Percentiles rank a stretch among this genome's conserved stretches.
phyloP scores from a whole-genome alignment of 768 basidiomycete species.

The Sporobolomyces roseus region DNA sequence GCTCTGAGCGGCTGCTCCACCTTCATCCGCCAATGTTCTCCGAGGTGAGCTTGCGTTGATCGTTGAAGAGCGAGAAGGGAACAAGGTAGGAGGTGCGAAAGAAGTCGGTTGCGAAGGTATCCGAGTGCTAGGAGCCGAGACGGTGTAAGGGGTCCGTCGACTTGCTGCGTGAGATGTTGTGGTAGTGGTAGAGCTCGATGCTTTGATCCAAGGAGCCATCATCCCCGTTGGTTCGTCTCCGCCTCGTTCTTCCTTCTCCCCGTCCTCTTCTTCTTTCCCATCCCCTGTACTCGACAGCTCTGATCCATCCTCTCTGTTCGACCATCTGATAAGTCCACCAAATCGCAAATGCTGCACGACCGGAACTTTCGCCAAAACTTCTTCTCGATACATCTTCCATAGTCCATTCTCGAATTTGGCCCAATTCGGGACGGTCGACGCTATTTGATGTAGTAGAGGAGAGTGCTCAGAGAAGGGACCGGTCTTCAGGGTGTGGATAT shows the following conservation, averaged over 20 bases:
- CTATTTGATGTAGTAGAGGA: slow-evolving; percentile 83
- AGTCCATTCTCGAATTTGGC: slow-evolving; percentile 52
- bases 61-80: background rate
- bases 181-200: background rate
- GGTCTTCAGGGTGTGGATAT: slow-evolving; percentile 65
- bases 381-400: slow-evolving; percentile 95
- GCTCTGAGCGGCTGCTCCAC: slow-evolving; percentile 30
- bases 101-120: background rate
- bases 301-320: background rate
- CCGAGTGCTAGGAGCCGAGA: background rate
- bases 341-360: slow-evolving; percentile 92
- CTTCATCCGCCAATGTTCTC: slow-evolving; percentile 16
- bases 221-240: too few relatives aligned
- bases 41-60: background rate
- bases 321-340: slow-evolving; percentile 62
- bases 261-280: slow-evolving; percentile 14
- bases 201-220: background rate
- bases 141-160: background rate
- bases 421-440: slow-evolving; percentile 52
- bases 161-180: background rate
- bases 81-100: slow-evolving; percentile 21
- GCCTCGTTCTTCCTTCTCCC: background rate
- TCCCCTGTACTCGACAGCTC: slow-evolving; percentile 20
- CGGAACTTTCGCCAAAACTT: slow-evolving; percentile 86
- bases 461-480: slow-evolving; percentile 41